Evolutionary conservation across 352 stramenopile genomes (phyloP).

Genomic region (Globisporangium middletonii): DNA sequence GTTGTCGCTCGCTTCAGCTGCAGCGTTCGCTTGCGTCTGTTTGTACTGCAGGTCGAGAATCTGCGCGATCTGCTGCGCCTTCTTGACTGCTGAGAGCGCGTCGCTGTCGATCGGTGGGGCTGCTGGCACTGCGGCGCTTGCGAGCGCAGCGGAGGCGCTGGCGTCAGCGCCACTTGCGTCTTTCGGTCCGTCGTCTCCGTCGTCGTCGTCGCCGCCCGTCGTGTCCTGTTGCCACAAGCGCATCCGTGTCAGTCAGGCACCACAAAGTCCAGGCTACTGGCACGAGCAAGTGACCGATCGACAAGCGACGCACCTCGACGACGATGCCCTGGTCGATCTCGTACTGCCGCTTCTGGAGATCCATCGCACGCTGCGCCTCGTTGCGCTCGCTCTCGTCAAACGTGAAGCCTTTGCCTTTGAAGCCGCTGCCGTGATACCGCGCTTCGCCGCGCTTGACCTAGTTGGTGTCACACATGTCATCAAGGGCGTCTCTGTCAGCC

Average conservation of each 20-base stretch:
- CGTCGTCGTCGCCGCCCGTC: constrained; percentile 40
- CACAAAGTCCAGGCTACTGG: no score
- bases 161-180: constrained; percentile 12
- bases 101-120: constrained; percentile 34
- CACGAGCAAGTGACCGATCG: no score
- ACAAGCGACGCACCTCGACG: constrained; percentile 39
- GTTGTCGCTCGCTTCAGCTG: constrained; percentile 27
- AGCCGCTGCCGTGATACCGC: constrained; percentile 94
- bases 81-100: constrained; percentile 67
- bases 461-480: not conserved
- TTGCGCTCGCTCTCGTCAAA: constrained; percentile 98
- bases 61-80: constrained; percentile 82
- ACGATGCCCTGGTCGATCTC: constrained; percentile 83
- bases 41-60: constrained; percentile 80
- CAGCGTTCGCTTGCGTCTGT: constrained; percentile 31
- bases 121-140: not conserved
- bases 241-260: no score
- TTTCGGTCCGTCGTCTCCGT: constrained; percentile 31
- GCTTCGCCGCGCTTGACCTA: constrained; percentile 93
- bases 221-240: constrained; percentile 22
- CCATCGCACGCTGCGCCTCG: constrained; percentile 91
- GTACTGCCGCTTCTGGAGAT: constrained; percentile 89
- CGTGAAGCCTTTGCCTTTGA: constrained; percentile 97
- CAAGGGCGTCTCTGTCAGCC: not conserved
- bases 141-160: not conserved